Base-by-base conservation (phyloP, 331 rosid species). In the Malus hybrid region DNA sequence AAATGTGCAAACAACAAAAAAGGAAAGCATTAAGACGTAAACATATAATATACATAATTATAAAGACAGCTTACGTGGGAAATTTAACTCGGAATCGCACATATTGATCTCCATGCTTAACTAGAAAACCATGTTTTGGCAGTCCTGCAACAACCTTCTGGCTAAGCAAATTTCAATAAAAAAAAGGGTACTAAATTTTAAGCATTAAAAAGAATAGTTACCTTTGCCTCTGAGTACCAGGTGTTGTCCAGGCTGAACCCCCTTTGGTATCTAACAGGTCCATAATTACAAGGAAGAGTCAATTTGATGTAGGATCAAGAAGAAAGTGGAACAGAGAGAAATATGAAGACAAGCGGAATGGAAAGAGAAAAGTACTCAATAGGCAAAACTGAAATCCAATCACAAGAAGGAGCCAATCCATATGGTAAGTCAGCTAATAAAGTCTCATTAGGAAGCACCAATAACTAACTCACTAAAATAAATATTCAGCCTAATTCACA, bases 61-160 rank as follows among this genome's bases (percentile, higher is more conserved):
- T 42, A 29, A 28, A 63, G 71, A 28, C 1, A 61, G 59, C 93
- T 54, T 86, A 93, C 98, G 27, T 82, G 28, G 98, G 98, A 60
- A 91, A 88, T 73, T 83, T 90, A 73, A 94, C 44, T 70, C 86
- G 91, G 85, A 94, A 92, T 36, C 85, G 89, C 76, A 94, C 92
- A 60, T 88, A 92, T 75, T 94, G 99, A 86, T 94, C 92, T 73
- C 99, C 99, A 84, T 86, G 89, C 73, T 76, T 82, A 73, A 92
- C 83, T 78, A 91, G 78, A 82, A 52, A 83, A 39, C 97, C 97
- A 78, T 90, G 90, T 86, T 90, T 91, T 18, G 97, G 95, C 32
- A 94, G 85, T 84, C 98, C 98, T 94, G 90, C 83, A 90, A 36
- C 75, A 82, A 77, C 68, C 71, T 63, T 52, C 14, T 64, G 13